Conservation (phyloP, 1,284 basidiomycete species). For the Cystobasidium pallidum region DNA sequence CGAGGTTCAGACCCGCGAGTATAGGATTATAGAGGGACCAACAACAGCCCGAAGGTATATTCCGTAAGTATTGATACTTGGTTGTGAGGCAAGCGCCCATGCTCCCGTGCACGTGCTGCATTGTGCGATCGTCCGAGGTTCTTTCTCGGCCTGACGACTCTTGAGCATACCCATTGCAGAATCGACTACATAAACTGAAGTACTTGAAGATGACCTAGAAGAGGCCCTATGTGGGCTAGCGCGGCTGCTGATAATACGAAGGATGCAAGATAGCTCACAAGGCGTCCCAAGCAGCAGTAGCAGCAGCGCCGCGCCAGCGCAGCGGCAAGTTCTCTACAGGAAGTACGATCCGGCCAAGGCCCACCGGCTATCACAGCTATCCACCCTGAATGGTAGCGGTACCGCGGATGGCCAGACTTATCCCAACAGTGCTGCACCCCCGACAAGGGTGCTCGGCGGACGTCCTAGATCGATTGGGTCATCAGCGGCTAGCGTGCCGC, state of each 20-base stretch:
- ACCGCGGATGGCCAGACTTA: constrained; percentile 14
- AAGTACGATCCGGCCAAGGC: constrained; percentile 28
- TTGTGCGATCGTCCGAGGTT: too few relatives aligned
- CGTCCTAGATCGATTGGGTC: constrained; percentile 31
- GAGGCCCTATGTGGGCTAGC: not conserved
- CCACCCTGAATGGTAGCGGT: constrained; percentile 7
- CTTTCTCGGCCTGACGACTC: not conserved
- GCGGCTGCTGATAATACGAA: not conserved
- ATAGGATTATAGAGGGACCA: too few relatives aligned
- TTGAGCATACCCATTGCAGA: not conserved
- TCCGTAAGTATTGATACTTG: too few relatives aligned
- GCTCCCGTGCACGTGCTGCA: too few relatives aligned
- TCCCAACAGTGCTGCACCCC: constrained; percentile 23
- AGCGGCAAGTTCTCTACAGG: constrained; percentile 29
- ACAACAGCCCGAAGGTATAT: too few relatives aligned
- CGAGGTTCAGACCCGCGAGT: too few relatives aligned
- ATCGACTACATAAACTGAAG: not conserved
- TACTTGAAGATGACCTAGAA: not conserved
- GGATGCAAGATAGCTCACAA: constrained; percentile 3
- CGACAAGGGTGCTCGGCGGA: constrained; percentile 35
- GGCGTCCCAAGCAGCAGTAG: not conserved
- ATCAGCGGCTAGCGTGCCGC: constrained; percentile 2
- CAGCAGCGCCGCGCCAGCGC: constrained; percentile 21
- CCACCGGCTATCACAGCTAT: constrained; percentile 33
- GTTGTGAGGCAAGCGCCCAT: too few relatives aligned